Base-by-base conservation (phyloP, 2,329 filamentous ascomycete species). In the Botrytis byssoidea region DNA sequence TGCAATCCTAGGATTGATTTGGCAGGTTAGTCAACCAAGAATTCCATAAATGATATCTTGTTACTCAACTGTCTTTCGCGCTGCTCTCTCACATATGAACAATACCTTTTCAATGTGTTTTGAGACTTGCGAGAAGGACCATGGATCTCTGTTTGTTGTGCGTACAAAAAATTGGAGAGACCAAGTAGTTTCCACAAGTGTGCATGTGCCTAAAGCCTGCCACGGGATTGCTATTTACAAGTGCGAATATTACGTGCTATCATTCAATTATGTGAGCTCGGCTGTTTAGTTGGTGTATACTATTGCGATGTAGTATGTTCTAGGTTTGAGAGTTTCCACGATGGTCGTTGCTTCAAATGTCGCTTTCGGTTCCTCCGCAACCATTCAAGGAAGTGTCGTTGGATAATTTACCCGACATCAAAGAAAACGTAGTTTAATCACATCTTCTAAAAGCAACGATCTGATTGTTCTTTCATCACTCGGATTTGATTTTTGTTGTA, bases 371-470 rank as follows among this genome's bases (percentile, higher is more conserved):
- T 22, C 6, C 16, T 61, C 35, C 12, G 4, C 5, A 25, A 61
- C 1, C 12, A 61, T 61, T 25, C 10, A 61, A n/a, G 20, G 12
- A 37, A 22, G 18, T 22, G 25, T 61, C 20, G 1, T 37, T 37
- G 14, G 32, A 35, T 35, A 35, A 35, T 4, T 35, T 35, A 35
- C 32, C 32, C 6, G 7, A 59, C 20, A 22, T 9, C 5, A 3
- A 59, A 18, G 29, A 10, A 32, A 32, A 59, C 6, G n/a, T 14
- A 59, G 55, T 7, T 14, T 20, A 3, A 1, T 0, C 16, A 59
- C 9, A 18, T 32, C 1, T 4, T 59, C 18, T 18, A n/a, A 3
- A 32, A 35, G 18, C 2, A 8, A 22, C 3, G 8, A 4, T 1
- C 16, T 59, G 8, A 20, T 32, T 59, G 29, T 59, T 59, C 7